Conservation (phyloP, 2,329 filamentous ascomycete species). For the Apiospora marii region DNA sequence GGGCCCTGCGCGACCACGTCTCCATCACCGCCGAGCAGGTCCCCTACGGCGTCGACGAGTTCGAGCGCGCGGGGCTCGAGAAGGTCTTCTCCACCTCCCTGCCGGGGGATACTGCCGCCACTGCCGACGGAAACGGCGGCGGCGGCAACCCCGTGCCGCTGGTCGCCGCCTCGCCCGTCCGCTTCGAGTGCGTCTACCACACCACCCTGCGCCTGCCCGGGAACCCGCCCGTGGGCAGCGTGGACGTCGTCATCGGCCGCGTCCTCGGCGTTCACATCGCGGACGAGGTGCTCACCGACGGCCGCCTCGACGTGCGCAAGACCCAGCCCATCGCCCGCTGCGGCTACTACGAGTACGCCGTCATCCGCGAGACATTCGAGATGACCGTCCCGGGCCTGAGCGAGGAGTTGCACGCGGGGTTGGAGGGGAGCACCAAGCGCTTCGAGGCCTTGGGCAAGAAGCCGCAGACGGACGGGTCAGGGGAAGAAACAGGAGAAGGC, state of each 20-base stretch:
- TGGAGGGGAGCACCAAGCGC: slow-evolving; percentile 15
- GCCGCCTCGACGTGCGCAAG: slow-evolving; percentile 62
- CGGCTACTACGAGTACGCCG: slow-evolving; percentile 67
- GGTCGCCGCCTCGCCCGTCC: slow-evolving; percentile 61
- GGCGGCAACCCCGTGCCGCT: slow-evolving; percentile 50
- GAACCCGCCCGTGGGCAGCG: slow-evolving; percentile 63
- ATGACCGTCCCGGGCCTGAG: slow-evolving; percentile 59
- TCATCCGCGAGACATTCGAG: slow-evolving; percentile 63
- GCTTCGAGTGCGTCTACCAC: slow-evolving; percentile 66
- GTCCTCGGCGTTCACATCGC: slow-evolving; percentile 66
- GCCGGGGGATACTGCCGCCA: slow-evolving; percentile 39
- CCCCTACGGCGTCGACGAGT: slow-evolving; percentile 60
- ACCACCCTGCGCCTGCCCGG: slow-evolving; percentile 62
- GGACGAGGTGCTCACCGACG: slow-evolving; percentile 61
- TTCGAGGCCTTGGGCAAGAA: not conserved
- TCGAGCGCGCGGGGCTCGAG: slow-evolving; percentile 55
- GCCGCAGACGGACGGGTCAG: not conserved
- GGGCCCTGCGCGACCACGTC: slow-evolving; percentile 60
- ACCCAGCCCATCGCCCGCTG: slow-evolving; percentile 66
- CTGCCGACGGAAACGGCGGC: slow-evolving; percentile 35
- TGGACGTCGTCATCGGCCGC: slow-evolving; percentile 64
- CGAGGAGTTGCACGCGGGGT: slow-evolving; percentile 31
- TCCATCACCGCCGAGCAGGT: slow-evolving; percentile 62
- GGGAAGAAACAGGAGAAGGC: not conserved
- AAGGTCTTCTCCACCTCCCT: slow-evolving; percentile 47